Conservation (phyloP, 164 flowering plant genomes). For the Stephania yunnanensis region DNA sequence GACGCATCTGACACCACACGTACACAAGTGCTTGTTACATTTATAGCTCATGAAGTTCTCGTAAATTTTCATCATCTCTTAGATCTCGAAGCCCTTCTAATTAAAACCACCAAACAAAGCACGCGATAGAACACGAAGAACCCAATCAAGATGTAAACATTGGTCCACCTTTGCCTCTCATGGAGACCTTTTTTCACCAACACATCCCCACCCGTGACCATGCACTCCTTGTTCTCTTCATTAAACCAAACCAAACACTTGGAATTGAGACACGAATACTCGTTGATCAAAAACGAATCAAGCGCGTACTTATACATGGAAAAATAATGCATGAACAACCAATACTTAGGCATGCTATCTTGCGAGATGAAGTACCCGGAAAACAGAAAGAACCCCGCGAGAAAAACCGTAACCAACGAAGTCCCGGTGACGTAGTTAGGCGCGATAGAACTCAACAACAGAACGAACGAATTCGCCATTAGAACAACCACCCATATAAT, state of each 20-base stretch:
- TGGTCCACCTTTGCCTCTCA: constrained; percentile 68
- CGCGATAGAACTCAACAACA: constrained; percentile 79
- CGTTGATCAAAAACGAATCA: constrained; percentile 81
- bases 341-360: constrained; percentile 73
- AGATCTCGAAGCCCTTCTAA: constrained; percentile 66
- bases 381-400: constrained; percentile 83
- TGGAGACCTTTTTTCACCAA: constrained; percentile 66
- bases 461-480: constrained; percentile 90
- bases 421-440: constrained; percentile 91
- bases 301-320: constrained; percentile 91
- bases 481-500: constrained; percentile 77
- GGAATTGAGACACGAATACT: constrained; percentile 65
- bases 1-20: not conserved
- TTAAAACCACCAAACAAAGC: constrained; percentile 66
- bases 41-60: too few relatives aligned
- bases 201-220: constrained; percentile 69
- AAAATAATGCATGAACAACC: constrained; percentile 82
- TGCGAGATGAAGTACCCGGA: constrained; percentile 91
- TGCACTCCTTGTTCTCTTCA: constrained; percentile 45
- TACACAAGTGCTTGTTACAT: not conserved
- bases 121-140: constrained; percentile 77
- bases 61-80: constrained; percentile 32
- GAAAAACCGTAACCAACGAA: constrained; percentile 57
- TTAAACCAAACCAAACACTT: constrained; percentile 66
- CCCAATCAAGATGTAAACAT: constrained; percentile 66